These are phyloP conservation scores for Tulasnella sp. DNA, from an alignment of 768 basidiomycete species.

Conservation along the genomic window DNA sequence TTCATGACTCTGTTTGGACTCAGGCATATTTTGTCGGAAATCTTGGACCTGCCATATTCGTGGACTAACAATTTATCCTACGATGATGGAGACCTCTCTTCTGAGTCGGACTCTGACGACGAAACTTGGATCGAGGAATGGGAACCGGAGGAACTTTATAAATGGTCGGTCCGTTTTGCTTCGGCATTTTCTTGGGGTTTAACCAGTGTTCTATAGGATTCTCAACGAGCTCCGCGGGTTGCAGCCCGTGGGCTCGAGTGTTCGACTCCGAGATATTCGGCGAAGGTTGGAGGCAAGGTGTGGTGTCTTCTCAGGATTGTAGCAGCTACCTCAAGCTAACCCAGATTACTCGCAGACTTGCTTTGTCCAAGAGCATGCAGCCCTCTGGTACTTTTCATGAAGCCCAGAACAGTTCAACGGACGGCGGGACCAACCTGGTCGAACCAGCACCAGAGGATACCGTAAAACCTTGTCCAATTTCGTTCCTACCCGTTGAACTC, in stretches of 20 bases:
- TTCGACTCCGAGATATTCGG: neutral
- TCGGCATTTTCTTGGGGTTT: neutral
- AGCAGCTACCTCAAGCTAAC: neutral
- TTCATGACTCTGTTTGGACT: neutral
- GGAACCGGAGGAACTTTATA: neutral
- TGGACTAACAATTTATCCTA: neutral
- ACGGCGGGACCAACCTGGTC: neutral
- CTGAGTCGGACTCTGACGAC: neutral
- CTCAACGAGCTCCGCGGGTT: neutral
- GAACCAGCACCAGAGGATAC: neutral
- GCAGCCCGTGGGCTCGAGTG: neutral
- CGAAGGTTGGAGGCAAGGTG: neutral
- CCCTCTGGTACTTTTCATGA: neutral
- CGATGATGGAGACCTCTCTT: neutral
- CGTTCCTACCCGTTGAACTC: neutral
- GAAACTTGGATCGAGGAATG: neutral
- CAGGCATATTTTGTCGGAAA: neutral
- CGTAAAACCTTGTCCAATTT: neutral
- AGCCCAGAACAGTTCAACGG: neutral
- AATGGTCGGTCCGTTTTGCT: neutral
- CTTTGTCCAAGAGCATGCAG: neutral
- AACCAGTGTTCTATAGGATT: neutral
- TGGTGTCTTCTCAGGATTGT: neutral
- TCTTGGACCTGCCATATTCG: neutral
- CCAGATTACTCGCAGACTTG: neutral